A percentile compares a stretch with the other conserved stretches of the same genome.
Conservation (phyloP, 2,329 filamentous ascomycete genomes). For the Cercospora zeae-maydis region DNA sequence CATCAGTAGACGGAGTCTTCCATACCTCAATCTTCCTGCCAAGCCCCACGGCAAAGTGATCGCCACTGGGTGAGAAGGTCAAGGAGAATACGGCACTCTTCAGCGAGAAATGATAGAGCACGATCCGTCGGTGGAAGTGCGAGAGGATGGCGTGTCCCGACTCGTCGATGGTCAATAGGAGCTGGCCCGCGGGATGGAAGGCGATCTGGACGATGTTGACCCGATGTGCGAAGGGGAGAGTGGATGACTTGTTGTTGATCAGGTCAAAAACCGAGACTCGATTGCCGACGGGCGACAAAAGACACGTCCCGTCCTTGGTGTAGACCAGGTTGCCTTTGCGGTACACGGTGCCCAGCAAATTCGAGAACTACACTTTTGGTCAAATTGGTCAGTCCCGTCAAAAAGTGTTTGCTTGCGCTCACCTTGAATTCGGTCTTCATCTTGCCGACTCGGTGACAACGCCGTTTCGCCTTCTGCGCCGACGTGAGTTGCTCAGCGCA, state of each 20-base stretch:
- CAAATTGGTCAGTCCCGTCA: conserved; percentile 18
- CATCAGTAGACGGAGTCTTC: conserved; percentile 81
- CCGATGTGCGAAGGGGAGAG: conserved; percentile 85
- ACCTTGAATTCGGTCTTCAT: conserved; percentile 99
- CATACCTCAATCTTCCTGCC: conserved; percentile 90
- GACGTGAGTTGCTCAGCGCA: background rate
- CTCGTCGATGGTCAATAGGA: conserved; percentile 89
- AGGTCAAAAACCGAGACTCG: conserved; percentile 93
- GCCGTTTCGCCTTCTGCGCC: background rate
- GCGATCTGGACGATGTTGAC: conserved; percentile 88
- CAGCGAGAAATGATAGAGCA: conserved; percentile 95
- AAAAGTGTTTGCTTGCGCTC: conserved; percentile 27
- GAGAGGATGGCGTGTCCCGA: conserved; percentile 91
- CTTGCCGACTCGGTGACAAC: background rate
- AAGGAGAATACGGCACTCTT: conserved; percentile 76
- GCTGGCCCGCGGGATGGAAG: conserved; percentile 83
- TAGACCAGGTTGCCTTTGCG: conserved; percentile 96
- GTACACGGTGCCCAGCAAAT: conserved; percentile 96
- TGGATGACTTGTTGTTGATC: conserved; percentile 87
- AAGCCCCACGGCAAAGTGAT: conserved; percentile 83
- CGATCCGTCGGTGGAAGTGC: conserved; percentile 78
- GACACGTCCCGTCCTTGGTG: conserved; percentile 90
- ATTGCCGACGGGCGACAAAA: conserved; percentile 95
- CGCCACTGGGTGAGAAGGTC: conserved; percentile 84
- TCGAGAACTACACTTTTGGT: conserved; percentile 71